These are phyloP conservation scores for Glaciozyma antarctica DNA, from an alignment of 768 basidiomycete species.

Conservation along the genomic window DNA sequence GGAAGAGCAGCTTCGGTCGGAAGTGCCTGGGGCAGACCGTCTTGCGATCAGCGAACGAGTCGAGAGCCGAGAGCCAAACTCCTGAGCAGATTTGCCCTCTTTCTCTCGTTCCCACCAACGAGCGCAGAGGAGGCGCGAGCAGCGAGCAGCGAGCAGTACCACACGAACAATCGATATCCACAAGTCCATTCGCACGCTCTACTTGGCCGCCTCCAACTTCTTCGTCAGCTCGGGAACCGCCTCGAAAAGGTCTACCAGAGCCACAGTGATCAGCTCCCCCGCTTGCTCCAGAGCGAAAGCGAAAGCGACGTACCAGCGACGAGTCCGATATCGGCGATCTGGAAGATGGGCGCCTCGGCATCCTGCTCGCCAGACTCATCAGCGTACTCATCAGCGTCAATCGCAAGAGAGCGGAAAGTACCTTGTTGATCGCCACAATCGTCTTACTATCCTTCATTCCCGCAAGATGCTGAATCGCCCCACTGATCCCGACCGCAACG, in stretches of 20 bases:
- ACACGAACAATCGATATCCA: no score
- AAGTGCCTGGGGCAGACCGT: no score
- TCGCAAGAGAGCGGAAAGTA: conserved; percentile 36
- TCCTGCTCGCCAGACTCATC: conserved; percentile 51
- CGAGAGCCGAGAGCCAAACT: no score
- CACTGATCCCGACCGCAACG: conserved; percentile 91
- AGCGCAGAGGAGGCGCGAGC: no score
- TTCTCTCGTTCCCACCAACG: no score
- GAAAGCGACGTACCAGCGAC: conserved; percentile 48
- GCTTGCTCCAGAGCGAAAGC: background rate
- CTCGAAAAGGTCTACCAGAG: conserved; percentile 63
- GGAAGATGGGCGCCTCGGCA: conserved; percentile 96
- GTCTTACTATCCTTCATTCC: conserved; percentile 99
- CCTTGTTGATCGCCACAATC: conserved; percentile 98
- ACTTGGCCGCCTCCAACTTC: conserved; percentile 56
- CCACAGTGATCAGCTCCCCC: no score
- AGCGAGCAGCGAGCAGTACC: no score
- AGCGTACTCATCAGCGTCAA: background rate
- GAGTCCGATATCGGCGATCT: conserved; percentile 89
- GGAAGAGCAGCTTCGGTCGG: no score
- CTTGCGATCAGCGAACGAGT: no score
- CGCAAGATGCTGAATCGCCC: conserved; percentile 96
- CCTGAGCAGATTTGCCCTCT: no score
- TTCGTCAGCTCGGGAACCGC: conserved; percentile 81
- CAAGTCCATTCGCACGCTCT: background rate